phyloP scores from a whole-genome alignment of 2,329 filamentous ascomycete genomes.

The Blastomyces emzantsi region DNA sequence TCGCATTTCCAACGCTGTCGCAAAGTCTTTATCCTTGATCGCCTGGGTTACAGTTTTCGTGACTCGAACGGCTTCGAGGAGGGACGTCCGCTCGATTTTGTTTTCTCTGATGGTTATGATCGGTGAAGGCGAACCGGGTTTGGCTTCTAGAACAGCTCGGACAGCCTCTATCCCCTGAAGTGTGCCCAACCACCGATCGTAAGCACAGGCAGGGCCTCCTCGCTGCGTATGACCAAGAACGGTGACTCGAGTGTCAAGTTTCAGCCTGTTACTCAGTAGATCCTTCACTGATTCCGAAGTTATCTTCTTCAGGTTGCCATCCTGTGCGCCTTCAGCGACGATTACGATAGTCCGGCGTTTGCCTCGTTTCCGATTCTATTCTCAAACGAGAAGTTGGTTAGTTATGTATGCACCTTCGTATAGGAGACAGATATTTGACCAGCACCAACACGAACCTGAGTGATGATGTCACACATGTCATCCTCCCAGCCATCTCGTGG shows the following conservation, averaged over 20 bases:
- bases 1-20: constrained; percentile 74
- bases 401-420: constrained; percentile 1
- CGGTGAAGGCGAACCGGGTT: constrained; percentile 78
- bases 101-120: constrained; percentile 97
- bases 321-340: constrained; percentile 88
- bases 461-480: constrained; percentile 73
- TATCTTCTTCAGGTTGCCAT: constrained; percentile 76
- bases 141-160: constrained; percentile 80
- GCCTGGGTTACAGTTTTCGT: constrained; percentile 77
- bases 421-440: background rate
- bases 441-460: constrained; percentile 46
- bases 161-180: constrained; percentile 92
- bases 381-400: constrained; percentile 15
- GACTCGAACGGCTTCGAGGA: constrained; percentile 79
- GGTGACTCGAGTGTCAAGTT: constrained; percentile 85
- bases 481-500: constrained; percentile 79
- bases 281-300: constrained; percentile 72
- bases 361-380: constrained; percentile 71
- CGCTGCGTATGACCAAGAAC: constrained; percentile 96
- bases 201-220: constrained; percentile 84
- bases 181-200: constrained; percentile 87
- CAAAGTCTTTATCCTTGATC: constrained; percentile 79
- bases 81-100: constrained; percentile 83
- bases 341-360: constrained; percentile 99
- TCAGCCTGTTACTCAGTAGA: constrained; percentile 70